Percentiles rank a stretch among this genome's conserved stretches.
phyloP scores from a whole-genome alignment of 2,329 filamentous ascomycete species.

The Calonectria fujianensis region DNA sequence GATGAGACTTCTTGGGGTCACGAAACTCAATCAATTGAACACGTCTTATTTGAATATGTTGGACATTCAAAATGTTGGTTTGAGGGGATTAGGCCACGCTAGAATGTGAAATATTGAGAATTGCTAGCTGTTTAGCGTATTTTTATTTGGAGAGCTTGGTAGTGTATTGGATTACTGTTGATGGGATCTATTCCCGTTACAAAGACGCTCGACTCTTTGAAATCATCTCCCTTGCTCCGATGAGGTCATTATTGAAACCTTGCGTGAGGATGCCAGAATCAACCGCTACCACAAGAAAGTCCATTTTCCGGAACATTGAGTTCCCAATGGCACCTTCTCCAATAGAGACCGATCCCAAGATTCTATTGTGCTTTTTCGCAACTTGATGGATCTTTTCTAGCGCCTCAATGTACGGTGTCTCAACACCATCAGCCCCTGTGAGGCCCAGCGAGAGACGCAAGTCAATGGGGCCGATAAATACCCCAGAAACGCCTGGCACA shows the following conservation, averaged over 20 bases:
- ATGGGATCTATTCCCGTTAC: neutral
- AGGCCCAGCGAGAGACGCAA: conserved; percentile 16
- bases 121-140: neutral
- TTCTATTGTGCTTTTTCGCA: neutral
- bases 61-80: neutral
- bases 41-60: neutral
- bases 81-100: neutral
- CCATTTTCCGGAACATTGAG: neutral
- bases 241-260: neutral
- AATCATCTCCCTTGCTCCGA: neutral
- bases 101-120: neutral
- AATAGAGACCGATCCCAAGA: conserved; percentile 5
- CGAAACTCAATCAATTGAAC: neutral
- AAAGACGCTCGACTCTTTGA: neutral
- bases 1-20: conserved; percentile 28
- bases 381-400: neutral
- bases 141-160: neutral
- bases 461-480: conserved; percentile 22
- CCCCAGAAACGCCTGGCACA: conserved; percentile 4
- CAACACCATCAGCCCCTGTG: neutral
- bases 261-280: neutral
- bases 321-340: neutral
- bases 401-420: neutral
- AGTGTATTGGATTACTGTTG: neutral
- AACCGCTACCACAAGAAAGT: conserved; percentile 16